These are phyloP conservation scores for Crithidia sp. DNA, from an alignment of 208 protist genomes.

Conservation along the genomic window DNA sequence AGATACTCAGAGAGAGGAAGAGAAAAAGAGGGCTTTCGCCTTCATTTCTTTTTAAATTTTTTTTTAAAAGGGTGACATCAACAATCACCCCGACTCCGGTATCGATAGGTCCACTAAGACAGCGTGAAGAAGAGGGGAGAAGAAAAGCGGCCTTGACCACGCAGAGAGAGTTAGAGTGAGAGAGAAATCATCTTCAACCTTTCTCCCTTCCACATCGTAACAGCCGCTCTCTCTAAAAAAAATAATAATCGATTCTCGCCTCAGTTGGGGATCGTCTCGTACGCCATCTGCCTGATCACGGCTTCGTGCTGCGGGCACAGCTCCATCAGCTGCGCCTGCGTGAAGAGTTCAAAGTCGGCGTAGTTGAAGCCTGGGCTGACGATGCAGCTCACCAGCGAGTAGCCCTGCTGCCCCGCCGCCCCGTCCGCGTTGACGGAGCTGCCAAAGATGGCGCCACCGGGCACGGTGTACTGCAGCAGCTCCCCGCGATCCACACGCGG, in stretches of 20 bases:
- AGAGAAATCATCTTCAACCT: too few relatives aligned
- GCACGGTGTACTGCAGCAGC: constrained; percentile 56
- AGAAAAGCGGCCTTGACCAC: too few relatives aligned
- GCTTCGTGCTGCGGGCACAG: constrained; percentile 51
- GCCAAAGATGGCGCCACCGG: constrained; percentile 51
- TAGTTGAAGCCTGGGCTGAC: constrained; percentile 55
- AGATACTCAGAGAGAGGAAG: too few relatives aligned
- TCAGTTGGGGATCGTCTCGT: constrained; percentile 39
- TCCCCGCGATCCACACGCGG: constrained; percentile 39
- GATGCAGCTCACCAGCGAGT: constrained; percentile 58
- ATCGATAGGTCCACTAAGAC: too few relatives aligned
- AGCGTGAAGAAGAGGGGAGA: too few relatives aligned
- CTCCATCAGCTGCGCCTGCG: constrained; percentile 44
- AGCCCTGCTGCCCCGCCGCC: constrained; percentile 25
- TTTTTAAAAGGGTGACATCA: too few relatives aligned
- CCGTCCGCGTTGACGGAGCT: constrained; percentile 33
- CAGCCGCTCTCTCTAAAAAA: not conserved
- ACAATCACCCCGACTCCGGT: too few relatives aligned
- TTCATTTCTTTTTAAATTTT: too few relatives aligned
- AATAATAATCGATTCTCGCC: not conserved
- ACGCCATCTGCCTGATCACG: constrained; percentile 54
- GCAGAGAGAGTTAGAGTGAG: too few relatives aligned
- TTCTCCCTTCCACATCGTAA: not conserved
- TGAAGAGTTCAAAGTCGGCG: constrained; percentile 61
- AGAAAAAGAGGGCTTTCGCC: too few relatives aligned